Base-by-base conservation (phyloP, 1,284 basidiomycete genomes). In the Fomitopsis schrenkii region DNA sequence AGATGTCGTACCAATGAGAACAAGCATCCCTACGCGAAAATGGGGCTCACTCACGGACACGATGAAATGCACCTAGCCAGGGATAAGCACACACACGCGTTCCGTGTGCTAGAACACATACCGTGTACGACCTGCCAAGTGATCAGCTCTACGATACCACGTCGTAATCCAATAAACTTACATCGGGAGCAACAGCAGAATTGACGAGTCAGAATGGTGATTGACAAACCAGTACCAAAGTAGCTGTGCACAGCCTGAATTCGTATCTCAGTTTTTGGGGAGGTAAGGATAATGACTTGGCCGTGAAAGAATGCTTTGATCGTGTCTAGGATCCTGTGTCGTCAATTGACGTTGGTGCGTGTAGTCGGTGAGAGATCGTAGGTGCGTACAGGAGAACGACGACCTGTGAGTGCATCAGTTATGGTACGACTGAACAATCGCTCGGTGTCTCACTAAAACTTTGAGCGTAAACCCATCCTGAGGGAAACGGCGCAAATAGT, bases 161-260 rank as follows among this genome's bases (percentile, higher is more conserved):
- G 22, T 22, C 22, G 22, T 22, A 17, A 58, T 5, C 12, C 4
- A 7, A 10, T 54, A 17, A 7, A 26, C 57, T 44, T 17, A 59
- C 58, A 41, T 44, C 9, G 58, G 58, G 53, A 59, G 58, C 19
- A 54, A 6, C 5, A 59, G 28, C 10, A 59, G 40, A 8, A 50
- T 46, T 3, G 19, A 15, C n/a, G 17, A 7, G 10, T 50, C 33
- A 3, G 50, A 15, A 22, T 59, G 58, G 33, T 54, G 50, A 26
- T 42, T 35, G 17, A 54, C 41, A 36, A 59, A 59, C 58, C 58
- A 59, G 30, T 54, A 54, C 58, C 36, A 59, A 2, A 59, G 58
- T 7, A 59, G 26, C 58, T 59, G 42, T 52, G 30, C 12, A 38
- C 44, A 15, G 26, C 8, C 3, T 30, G 41, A 15, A 54, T 36